phyloP scores from a whole-genome alignment of 2,329 filamentous ascomycete genomes.

The Trichoderma endophyticum region DNA sequence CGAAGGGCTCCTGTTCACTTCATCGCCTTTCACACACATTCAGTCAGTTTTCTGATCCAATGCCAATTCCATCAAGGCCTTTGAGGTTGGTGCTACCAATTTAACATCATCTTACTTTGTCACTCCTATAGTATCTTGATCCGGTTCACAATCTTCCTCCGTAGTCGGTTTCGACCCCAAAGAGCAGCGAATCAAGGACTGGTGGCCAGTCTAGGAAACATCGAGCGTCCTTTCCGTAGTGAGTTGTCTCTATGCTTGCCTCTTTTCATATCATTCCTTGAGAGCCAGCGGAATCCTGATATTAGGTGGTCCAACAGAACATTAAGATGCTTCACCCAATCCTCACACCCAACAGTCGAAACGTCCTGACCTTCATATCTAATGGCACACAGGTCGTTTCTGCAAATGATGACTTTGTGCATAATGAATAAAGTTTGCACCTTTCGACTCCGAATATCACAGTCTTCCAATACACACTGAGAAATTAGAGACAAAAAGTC shows the following conservation, averaged over 20 bases:
- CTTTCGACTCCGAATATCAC: not conserved
- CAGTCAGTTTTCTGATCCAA: not conserved
- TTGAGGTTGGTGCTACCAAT: not conserved
- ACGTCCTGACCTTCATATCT: not conserved
- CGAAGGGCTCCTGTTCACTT: not conserved
- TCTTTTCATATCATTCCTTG: not conserved
- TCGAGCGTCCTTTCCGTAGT: not conserved
- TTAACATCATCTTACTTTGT: not conserved
- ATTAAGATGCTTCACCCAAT: not conserved
- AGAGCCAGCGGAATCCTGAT: not conserved
- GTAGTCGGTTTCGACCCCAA: not conserved
- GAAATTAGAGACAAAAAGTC: not conserved
- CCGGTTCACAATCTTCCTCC: not conserved
- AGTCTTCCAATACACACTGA: not conserved
- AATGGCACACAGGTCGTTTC: too few relatives aligned
- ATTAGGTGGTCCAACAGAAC: not conserved
- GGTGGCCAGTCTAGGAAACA: not conserved
- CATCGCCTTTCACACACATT: not conserved
- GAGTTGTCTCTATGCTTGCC: rapidly evolving
- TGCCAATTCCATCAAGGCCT: not conserved
- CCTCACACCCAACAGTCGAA: rapidly evolving
- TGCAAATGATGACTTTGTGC: not conserved
- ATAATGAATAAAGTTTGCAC: not conserved
- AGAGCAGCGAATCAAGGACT: not conserved
- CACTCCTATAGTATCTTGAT: not conserved